Percentiles rank a stretch among this genome's conserved stretches.
These are phyloP conservation scores for Phytopythium kandeliae DNA, from an alignment of 352 stramenopile genomes.

Conservation along the genomic window DNA sequence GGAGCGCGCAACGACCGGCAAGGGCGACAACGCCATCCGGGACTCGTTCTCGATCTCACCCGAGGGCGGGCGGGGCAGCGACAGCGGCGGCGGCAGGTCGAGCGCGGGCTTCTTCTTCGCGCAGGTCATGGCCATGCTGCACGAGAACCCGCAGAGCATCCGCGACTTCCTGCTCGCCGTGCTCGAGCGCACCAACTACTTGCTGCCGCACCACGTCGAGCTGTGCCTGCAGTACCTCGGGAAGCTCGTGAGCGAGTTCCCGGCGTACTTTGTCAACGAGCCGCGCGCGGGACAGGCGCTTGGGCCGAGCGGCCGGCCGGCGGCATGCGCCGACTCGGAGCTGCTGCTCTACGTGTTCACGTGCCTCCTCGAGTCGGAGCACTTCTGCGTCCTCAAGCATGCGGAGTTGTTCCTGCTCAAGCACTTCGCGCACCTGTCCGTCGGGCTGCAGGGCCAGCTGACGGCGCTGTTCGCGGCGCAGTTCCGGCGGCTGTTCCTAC, in stretches of 20 bases:
- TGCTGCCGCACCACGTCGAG: constrained; percentile 63
- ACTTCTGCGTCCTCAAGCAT: constrained; percentile 67
- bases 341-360: constrained; percentile 49
- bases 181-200: constrained; percentile 58
- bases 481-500: constrained; percentile 63
- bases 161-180: constrained; percentile 57
- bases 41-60: constrained; percentile 34
- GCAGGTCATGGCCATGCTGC: constrained; percentile 50
- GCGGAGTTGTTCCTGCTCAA: constrained; percentile 66
- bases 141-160: constrained; percentile 37
- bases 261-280: constrained; percentile 52
- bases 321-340: constrained; percentile 23
- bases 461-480: constrained; percentile 39
- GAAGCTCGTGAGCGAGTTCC: constrained; percentile 48
- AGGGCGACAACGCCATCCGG: constrained; percentile 19
- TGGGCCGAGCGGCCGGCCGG: not conserved
- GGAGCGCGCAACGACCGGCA: constrained; percentile 22
- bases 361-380: constrained; percentile 56
- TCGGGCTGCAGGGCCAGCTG: constrained; percentile 48
- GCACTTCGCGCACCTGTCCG: constrained; percentile 46
- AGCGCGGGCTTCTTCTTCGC: constrained; percentile 39
- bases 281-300: constrained; percentile 8
- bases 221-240: constrained; percentile 65
- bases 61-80: constrained; percentile 18
- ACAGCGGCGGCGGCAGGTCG: constrained; percentile 14